Conservation (phyloP, 2,329 filamentous ascomycete species). For the Pseudocercospora cruenta region DNA sequence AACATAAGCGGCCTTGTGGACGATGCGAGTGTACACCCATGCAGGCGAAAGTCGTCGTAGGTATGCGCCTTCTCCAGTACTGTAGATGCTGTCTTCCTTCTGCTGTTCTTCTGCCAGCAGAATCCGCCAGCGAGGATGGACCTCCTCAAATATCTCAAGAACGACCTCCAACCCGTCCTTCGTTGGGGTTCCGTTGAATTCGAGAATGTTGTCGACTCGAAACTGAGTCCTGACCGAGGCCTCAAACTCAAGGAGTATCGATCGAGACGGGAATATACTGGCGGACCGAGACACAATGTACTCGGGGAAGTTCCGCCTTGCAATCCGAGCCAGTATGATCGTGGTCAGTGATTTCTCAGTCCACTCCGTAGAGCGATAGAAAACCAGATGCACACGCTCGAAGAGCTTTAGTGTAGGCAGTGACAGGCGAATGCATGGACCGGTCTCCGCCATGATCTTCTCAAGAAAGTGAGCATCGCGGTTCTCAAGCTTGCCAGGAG, state of each 20-base stretch:
- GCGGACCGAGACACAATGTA: conserved; percentile 89
- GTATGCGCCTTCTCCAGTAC: conserved; percentile 84
- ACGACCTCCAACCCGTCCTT: conserved; percentile 69
- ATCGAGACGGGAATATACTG: conserved; percentile 81
- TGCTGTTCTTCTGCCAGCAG: conserved; percentile 73
- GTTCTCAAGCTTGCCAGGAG: conserved; percentile 56
- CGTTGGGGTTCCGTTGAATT: conserved; percentile 72
- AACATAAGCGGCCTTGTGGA: conserved; percentile 82
- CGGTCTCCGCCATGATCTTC: conserved; percentile 77
- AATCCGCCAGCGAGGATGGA: conserved; percentile 79
- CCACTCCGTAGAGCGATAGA: conserved; percentile 95
- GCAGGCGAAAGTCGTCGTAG: conserved; percentile 86
- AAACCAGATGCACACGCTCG: conserved; percentile 91
- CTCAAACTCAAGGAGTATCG: conserved; percentile 83
- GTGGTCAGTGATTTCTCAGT: conserved; percentile 95
- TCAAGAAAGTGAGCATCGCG: conserved; percentile 73
- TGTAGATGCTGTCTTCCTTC: conserved; percentile 77
- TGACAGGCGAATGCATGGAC: conserved; percentile 82
- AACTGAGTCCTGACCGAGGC: conserved; percentile 80
- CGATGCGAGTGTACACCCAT: conserved; percentile 89
- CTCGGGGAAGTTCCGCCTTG: conserved; percentile 80
- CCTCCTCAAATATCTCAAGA: conserved; percentile 70
- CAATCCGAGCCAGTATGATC: conserved; percentile 90
- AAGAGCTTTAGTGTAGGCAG: conserved; percentile 76
- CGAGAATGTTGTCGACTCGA: conserved; percentile 77